phyloP scores from a whole-genome alignment of 2,329 filamentous ascomycete genomes.

The Alternaria brassicae region DNA sequence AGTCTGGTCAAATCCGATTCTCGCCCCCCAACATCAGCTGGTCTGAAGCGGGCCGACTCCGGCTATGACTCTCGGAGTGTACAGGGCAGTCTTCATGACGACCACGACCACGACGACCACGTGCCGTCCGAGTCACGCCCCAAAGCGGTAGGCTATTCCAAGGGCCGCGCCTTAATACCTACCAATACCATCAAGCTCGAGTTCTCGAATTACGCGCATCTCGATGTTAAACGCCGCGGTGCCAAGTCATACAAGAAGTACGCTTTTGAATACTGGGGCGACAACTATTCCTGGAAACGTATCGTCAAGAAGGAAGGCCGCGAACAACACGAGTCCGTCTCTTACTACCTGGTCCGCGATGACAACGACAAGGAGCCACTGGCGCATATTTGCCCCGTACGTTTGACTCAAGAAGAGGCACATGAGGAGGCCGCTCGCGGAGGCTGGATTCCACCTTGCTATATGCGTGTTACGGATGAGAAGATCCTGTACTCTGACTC shows the following conservation, averaged over 20 bases:
- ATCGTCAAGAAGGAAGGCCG: conserved; percentile 70
- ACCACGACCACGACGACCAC: conserved; percentile 25
- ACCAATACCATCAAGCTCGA: conserved; percentile 87
- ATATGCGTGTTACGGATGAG: conserved; percentile 86
- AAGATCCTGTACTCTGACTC: conserved; percentile 71
- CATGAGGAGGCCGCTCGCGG: conserved; percentile 77
- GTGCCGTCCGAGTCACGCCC: conserved; percentile 32
- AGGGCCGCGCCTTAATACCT: conserved; percentile 57
- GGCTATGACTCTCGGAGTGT: conserved; percentile 65
- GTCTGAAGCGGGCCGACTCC: conserved; percentile 64
- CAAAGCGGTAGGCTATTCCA: conserved; percentile 44
- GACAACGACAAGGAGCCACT: conserved; percentile 67
- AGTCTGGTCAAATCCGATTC: conserved; percentile 64
- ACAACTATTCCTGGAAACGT: conserved; percentile 83
- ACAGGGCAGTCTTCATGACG: conserved; percentile 24
- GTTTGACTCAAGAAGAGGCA: conserved; percentile 73
- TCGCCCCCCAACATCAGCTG: conserved; percentile 51
- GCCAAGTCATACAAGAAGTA: conserved; percentile 75
- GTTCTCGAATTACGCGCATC: conserved; percentile 95
- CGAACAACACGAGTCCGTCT: conserved; percentile 64
- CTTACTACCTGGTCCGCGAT: conserved; percentile 79
- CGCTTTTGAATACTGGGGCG: conserved; percentile 93
- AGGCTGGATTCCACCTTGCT: conserved; percentile 88
- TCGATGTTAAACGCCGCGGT: conserved; percentile 77
- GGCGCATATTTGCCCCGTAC: conserved; percentile 85